Conservation (phyloP, 441 rosid species). For the Croton setiger region DNA sequence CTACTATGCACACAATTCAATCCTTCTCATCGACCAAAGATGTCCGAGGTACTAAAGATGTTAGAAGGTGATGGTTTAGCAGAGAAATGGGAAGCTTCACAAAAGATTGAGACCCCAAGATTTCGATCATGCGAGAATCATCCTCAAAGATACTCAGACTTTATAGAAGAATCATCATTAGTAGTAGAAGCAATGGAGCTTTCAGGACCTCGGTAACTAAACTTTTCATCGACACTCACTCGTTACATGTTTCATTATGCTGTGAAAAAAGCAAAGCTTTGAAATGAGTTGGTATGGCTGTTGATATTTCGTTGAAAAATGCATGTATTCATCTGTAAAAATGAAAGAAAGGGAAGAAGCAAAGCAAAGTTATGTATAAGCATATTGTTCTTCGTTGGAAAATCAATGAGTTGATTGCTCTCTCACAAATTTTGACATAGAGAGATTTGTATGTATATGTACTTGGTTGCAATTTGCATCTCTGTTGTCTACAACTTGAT, state of each 20-base stretch:
- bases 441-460: not conserved
- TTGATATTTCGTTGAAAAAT: conserved; percentile 26
- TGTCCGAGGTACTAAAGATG: conserved; percentile 81
- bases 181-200: conserved; percentile 94
- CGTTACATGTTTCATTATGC: not conserved
- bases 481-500: not conserved
- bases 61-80: conserved; percentile 89
- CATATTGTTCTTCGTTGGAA: conserved; percentile 24
- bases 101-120: conserved; percentile 45
- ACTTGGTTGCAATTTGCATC: not conserved
- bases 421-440: conserved; percentile 23
- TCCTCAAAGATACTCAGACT: conserved; percentile 51
- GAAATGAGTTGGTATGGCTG: conserved; percentile 14
- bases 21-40: conserved; percentile 73
- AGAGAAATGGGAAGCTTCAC: conserved; percentile 83
- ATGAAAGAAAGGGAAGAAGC: conserved; percentile 9
- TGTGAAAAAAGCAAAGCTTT: conserved; percentile 23
- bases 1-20: conserved; percentile 80
- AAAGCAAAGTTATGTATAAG: conserved; percentile 30
- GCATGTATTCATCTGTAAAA: conserved; percentile 55
- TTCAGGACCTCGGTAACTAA: conserved; percentile 70
- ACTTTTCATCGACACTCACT: not conserved
- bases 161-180: conserved; percentile 81
- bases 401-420: conserved; percentile 22
- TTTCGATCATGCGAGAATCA: conserved; percentile 36